Evolutionary conservation across 2,329 filamentous ascomycete species (phyloP), one percentile per base, ranked within the genome.

Genomic region (Trichophyton mentagrophytes): DNA sequence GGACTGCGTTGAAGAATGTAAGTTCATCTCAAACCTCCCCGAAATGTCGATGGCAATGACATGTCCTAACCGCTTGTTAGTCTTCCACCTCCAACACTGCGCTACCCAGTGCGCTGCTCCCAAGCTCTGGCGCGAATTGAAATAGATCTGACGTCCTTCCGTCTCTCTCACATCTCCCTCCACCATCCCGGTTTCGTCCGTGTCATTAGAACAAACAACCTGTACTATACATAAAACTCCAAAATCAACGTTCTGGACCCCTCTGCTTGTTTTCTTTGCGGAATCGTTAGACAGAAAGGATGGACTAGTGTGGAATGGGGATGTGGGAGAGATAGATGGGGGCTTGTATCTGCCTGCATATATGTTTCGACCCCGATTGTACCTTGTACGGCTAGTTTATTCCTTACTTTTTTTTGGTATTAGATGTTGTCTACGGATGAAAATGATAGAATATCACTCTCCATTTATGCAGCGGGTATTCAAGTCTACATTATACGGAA

Each of bases 1-100:
- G 83, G 91, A 97, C 80, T 99, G 93, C 72, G 90, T 97, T 68
- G 93, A 99, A 82, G 93, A 99, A 82, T 99, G 93, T 97, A 87
- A 78, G 91, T 85, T 85, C 11, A 13, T 13, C 9, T 1, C 46
- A 13, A 3, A 11, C 44, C 22, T 22, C 2, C 0, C 20, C 20
- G 1, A 30, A 30, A 30, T 7, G 27, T 30, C 9, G 17, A 49
- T 49, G 17, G 3, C 20, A 49, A 49, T 49, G 25, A 11, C n/a
- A 49, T 9, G 13, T 17, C 3, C 33, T 15, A 53, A 15, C 13
- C 22, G 1, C 22, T 22, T 3, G 33, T 13, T 69, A 96, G 92
- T 96, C 82, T 99, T 99, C 88, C 92, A 99, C 79, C 89, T 99
- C 70, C 86, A 89, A 70, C 93, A 97, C 83, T 99, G 93, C 81